Evolutionary conservation across 208 protist species (phyloP), one percentile per base, ranked within the genome.

Genomic region (Pavlovales sp.): DNA sequence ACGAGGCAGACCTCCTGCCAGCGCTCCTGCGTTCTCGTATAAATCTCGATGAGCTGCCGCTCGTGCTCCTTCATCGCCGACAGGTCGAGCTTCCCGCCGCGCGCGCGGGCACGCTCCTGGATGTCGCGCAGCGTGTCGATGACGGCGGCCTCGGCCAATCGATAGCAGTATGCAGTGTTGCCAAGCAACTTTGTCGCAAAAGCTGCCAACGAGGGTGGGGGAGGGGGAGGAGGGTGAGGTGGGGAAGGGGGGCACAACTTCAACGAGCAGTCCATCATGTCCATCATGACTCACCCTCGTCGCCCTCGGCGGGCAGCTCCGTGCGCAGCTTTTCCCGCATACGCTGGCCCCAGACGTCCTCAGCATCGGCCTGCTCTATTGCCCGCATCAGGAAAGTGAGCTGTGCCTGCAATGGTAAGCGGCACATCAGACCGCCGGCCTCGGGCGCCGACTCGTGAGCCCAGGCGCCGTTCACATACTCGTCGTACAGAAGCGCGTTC

Each of bases 1-100:
- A 88, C 67, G 39, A 88, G 84, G 36, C 14, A 36, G 0, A 88
- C 84, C 84, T 88, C 71, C 41, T 88, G 84, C 84, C 84, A 88
- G 40, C 10, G 14, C 22, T 88, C 71, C 84, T 80, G 57, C 37
- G 41, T 34, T 5, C 26, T 40, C 0, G 20, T 80, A 75, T 67
- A 88, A 0, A 88, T 7, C n/a, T 38, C 28, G 38, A 88, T 26
- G 0, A 88, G 66, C 84, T 44, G 28, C 0, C 0, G 66, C 41
- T 57, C 42, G n/a, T 26, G 22, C 1, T 0, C 44, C 34, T 37
- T 7, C 7, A 75, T 0, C 44, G 28, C 32, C 8, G 26, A 37
- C 44, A 32, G 0, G 42, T 38, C 42, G 44, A 75, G 5, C 57
- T n/a, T n/a, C n/a, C 22, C 0, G 44, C 80, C 36, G 80, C 80